Evolutionary conservation across 208 protist species (phyloP), one percentile per base, ranked within the genome.

Genomic region (Blastocrithidia nonstop): DNA sequence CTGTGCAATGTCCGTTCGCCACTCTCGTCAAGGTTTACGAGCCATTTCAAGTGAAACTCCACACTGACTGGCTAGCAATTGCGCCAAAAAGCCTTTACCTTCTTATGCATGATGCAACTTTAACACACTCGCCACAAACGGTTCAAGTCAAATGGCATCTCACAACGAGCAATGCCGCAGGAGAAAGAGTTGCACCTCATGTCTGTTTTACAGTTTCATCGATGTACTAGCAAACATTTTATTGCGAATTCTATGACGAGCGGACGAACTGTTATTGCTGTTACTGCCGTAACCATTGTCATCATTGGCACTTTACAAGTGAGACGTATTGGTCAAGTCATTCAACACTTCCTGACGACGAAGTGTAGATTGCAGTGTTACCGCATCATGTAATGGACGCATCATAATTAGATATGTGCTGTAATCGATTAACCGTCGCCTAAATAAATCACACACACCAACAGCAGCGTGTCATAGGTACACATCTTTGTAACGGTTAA

Each of bases 381-480:
- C 83, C 32, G 77, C 76, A 47, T 84, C 81, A 35, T 84, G 75
- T 13, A 92, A 46, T 6, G 67, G 83, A 6, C 66, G 67, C 75
- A 88, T 83, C 36, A 79, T 75, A 3, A 84, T 57, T 6, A 88
- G 39, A 52, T 92, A 92, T 7, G 62, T 73, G 21, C 61, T 63
- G 58, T 88, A 92, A 54, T 88, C 78, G 35, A 92, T 75, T 9
- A 78, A 61, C 0, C 78, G 66, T 0, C 83, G 71, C 11, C 44
- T 45, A 32, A 85, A 83, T 6, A 92, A 44, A 50, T 92, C 83
- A 31, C 73, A 79, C 25, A 88, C 68, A 1, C 83, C 83, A 0
- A 92, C 54, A 4, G 78, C 78, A 6, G 83, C 78, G 54, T 92
- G 75, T 79, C 83, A 92, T 13, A 92, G 57, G 22, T 79, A 57